Conservation (phyloP, 192 early-diverging fungal species). For the Gamsiella multidivaricata region DNA sequence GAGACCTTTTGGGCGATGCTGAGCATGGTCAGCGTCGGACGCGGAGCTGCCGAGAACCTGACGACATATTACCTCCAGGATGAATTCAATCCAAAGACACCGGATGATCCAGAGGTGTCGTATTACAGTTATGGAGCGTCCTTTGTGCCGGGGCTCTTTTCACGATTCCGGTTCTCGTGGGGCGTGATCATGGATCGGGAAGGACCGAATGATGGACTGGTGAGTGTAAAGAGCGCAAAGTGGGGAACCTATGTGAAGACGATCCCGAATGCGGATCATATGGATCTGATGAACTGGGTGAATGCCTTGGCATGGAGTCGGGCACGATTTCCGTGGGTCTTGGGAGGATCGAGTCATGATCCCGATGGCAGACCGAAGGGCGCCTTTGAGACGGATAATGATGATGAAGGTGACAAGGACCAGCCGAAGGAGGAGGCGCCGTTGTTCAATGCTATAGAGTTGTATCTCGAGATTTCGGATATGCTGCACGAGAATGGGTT, state of each 20-base stretch:
- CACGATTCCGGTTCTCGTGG: constrained; percentile 83
- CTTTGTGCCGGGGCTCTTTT: constrained; percentile 71
- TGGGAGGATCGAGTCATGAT: constrained; percentile 50
- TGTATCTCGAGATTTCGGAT: constrained; percentile 52
- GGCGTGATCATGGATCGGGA: constrained; percentile 81
- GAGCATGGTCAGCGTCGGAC: constrained; percentile 66
- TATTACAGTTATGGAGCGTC: constrained; percentile 87
- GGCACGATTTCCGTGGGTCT: constrained; percentile 42
- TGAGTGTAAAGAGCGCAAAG: constrained; percentile 84
- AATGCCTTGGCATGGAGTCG: constrained; percentile 49
- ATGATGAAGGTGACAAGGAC: constrained; percentile 12
- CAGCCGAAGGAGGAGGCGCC: constrained; percentile 11
- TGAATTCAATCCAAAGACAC: constrained; percentile 89
- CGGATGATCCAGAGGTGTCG: constrained; percentile 75
- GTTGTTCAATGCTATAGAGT: constrained; percentile 48
- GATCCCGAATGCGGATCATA: constrained; percentile 50
- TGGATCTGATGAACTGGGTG: constrained; percentile 55
- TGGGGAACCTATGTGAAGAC: constrained; percentile 91
- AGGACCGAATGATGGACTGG: constrained; percentile 94
- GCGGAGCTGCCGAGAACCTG: constrained; percentile 89
- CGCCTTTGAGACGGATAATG: constrained; percentile 29
- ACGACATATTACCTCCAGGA: constrained; percentile 85
- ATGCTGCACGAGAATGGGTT: constrained; percentile 38
- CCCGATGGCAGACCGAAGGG: constrained; percentile 42
- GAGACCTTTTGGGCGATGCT: constrained; percentile 37